Evolutionary conservation across 768 basidiomycete genomes (phyloP).

Genomic region (Boletus sensibilis): DNA sequence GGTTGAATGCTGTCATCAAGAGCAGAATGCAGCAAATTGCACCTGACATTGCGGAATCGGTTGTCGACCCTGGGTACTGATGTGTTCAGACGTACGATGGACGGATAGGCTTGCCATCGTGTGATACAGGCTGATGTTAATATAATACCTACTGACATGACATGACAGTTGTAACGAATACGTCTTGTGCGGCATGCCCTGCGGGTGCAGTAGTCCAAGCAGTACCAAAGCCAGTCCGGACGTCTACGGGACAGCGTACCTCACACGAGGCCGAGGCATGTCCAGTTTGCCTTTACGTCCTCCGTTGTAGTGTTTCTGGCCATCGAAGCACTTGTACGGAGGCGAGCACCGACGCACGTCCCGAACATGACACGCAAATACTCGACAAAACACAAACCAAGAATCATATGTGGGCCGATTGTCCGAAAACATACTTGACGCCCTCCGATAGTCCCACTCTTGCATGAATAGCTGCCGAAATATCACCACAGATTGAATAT

Average conservation of each 20-base stretch:
- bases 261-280: constrained; percentile 9
- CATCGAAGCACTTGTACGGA: constrained; percentile 11
- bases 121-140: constrained; percentile 24
- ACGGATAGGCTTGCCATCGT: constrained; percentile 1
- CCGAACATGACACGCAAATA: constrained; percentile 26
- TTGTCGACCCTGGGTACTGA: constrained; percentile 15
- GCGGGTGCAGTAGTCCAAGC: constrained; percentile 22
- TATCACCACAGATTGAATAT: constrained; percentile 22
- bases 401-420: constrained; percentile 11
- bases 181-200: constrained; percentile 14
- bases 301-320: not conserved
- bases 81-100: constrained; percentile 4
- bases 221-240: constrained; percentile 17
- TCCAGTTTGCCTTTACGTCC: constrained; percentile 8
- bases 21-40: constrained; percentile 33
- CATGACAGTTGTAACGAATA: constrained; percentile 27
- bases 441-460: not conserved
- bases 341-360: constrained; percentile 6
- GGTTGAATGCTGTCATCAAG: constrained; percentile 39
- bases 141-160: constrained; percentile 30
- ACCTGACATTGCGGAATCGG: constrained; percentile 10
- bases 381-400: constrained; percentile 16
- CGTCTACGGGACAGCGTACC: constrained; percentile 1
- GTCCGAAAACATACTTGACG: constrained; percentile 7
- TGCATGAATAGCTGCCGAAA: constrained; percentile 5